These are phyloP conservation scores for Ottelia alismoides DNA, from an alignment of 106 monocot genomes.

Conservation along the genomic window DNA sequence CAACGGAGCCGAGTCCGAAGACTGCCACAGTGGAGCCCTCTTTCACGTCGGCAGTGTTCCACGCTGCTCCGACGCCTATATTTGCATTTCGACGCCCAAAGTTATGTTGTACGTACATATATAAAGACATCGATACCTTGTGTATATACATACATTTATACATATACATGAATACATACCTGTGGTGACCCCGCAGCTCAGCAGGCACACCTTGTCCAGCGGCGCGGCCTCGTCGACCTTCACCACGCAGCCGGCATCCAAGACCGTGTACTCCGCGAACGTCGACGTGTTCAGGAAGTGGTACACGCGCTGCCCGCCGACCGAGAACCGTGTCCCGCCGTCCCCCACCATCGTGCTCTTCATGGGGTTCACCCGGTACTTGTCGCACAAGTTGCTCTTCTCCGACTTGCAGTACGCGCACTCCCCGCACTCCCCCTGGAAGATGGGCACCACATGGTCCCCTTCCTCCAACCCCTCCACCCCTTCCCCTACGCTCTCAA, in stretches of 20 bases:
- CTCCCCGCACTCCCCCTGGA: constrained; percentile 15
- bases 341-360: constrained; percentile 13
- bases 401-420: constrained; percentile 10
- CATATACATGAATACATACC: too few relatives aligned
- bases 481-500: constrained; percentile 29
- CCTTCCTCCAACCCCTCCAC: constrained; percentile 14
- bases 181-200: constrained; percentile 84
- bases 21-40: constrained; percentile 57
- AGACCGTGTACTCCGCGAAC: constrained; percentile 80
- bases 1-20: constrained; percentile 71
- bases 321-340: constrained; percentile 28
- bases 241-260: constrained; percentile 74
- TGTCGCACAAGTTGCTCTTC: constrained; percentile 13
- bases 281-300: constrained; percentile 94
- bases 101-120: too few relatives aligned
- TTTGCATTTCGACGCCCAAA: too few relatives aligned
- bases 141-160: too few relatives aligned
- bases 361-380: constrained; percentile 12
- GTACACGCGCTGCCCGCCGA: constrained; percentile 31
- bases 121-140: too few relatives aligned
- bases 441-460: constrained; percentile 20
- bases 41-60: constrained; percentile 72
- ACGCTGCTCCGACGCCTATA: too few relatives aligned
- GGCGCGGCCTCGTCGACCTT: constrained; percentile 42
- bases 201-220: constrained; percentile 53